Base-by-base conservation (phyloP, 2,329 filamentous ascomycete genomes). In the Exserohilum rostratum region DNA sequence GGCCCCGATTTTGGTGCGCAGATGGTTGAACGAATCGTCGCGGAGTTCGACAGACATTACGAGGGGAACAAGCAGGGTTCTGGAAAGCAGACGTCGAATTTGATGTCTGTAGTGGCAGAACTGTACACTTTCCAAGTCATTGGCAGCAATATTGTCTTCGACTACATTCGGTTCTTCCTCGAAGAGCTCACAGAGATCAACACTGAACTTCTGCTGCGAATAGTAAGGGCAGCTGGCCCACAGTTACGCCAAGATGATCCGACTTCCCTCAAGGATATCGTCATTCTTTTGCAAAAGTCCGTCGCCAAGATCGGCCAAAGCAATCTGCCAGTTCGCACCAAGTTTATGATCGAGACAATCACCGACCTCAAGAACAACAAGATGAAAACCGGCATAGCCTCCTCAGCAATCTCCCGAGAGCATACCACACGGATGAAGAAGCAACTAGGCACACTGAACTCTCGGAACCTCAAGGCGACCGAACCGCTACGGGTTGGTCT, bases 261-360 rank as follows among this genome's bases (percentile, higher is more conserved):
- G 0, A 87, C 90, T 31, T 83, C 93, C 0, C 79, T 99, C 45
- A 96, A 96, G 72, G 91, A 96, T 58, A 95, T 99, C 58, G 88
- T 96, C 5, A 79, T 88, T 10, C 82, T 91, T 45, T 84, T 98
- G 53, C 90, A 91, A 61, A 87, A 88, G 18, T 86, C 88, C 1
- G 84, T 93, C 2, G 80, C 85, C 0, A 87, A 85, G 55, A 79
- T 83, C 31, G 90, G 89, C 4, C 86, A 90, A 66, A 79, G 80
- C 11, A 89, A 87, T 17, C 79, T 96, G 25, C 93, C 92, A 1
- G 90, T 93, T 9, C 87, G 95, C 51, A 97, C 93, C 1, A 96
- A 90, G 64, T 97, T 97, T 77, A 98, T 98, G 93, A 90, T 99
- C 46, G 93, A 98, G 69, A 95, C 90, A 1, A 96, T 99, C 73